These are phyloP conservation scores for Panicum virgatum DNA, from an alignment of 202 grass and related monocot genomes.

Conservation along the genomic window DNA sequence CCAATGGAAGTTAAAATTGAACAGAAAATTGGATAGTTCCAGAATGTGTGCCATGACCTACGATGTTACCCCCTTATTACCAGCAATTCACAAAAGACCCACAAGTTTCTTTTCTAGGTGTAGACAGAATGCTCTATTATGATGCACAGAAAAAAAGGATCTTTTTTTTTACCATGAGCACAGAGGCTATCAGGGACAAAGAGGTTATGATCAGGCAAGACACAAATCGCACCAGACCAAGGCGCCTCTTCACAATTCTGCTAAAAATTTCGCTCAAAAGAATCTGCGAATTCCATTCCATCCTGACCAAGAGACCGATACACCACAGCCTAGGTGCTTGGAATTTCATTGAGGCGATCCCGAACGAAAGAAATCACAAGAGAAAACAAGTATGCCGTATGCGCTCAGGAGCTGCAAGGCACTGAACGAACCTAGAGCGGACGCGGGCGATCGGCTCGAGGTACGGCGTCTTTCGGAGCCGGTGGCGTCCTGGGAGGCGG, in stretches of 20 bases:
- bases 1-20: neutral
- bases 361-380: neutral
- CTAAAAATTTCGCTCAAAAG: neutral
- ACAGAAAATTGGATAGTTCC: neutral
- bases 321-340: neutral
- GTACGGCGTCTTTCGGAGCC: too few relatives aligned
- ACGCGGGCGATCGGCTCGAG: too few relatives aligned
- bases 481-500: neutral
- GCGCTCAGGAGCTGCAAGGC: neutral
- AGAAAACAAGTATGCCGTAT: too few relatives aligned
- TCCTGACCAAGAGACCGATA: neutral
- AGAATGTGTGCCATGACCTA: neutral
- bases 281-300: neutral
- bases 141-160: neutral
- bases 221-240: neutral
- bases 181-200: neutral
- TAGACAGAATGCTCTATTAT: neutral
- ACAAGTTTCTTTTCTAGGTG: neutral
- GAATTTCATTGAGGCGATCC: too few relatives aligned
- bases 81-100: neutral
- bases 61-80: neutral
- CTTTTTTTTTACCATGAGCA: neutral
- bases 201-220: neutral
- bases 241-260: neutral
- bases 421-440: neutral